phyloP scores from a whole-genome alignment of 2,329 filamentous ascomycete species.

The Aspergillus vadensis region DNA sequence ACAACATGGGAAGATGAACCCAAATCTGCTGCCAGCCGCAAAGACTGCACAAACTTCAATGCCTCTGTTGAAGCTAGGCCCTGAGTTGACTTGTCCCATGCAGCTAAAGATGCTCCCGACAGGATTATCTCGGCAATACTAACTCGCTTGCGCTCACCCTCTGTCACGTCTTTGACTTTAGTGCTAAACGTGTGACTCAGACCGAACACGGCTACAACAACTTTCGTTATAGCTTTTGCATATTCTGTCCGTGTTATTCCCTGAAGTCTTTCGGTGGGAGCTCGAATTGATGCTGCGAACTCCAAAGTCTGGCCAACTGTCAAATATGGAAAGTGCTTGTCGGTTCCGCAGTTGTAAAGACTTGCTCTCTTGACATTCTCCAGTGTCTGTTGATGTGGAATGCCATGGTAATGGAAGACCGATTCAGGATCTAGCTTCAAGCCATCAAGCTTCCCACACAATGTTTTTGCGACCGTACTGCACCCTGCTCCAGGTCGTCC shows the following conservation, averaged over 20 bases:
- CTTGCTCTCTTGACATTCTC: not conserved
- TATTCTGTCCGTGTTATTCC: slow-evolving; percentile 39
- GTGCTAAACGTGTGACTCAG: slow-evolving; percentile 52
- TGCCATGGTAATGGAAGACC: not conserved
- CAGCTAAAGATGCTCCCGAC: slow-evolving; percentile 45
- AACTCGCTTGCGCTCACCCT: slow-evolving; percentile 62
- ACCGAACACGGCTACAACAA: slow-evolving; percentile 46
- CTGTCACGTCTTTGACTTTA: slow-evolving; percentile 60
- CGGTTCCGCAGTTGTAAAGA: slow-evolving; percentile 50
- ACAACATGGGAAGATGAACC: slow-evolving; percentile 50
- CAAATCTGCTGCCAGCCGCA: slow-evolving; percentile 51
- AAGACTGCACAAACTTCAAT: slow-evolving; percentile 54
- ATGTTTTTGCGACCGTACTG: not conserved
- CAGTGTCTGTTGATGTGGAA: not conserved
- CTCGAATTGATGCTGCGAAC: slow-evolving; percentile 71
- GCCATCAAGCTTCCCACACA: not conserved
- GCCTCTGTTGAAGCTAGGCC: slow-evolving; percentile 55
- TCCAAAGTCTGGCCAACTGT: slow-evolving; percentile 74
- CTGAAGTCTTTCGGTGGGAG: slow-evolving; percentile 36
- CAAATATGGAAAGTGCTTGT: slow-evolving; percentile 68
- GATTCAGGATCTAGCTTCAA: not conserved
- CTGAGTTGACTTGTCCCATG: slow-evolving; percentile 49
- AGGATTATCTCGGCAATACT: slow-evolving; percentile 58
- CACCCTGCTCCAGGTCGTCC: not conserved
- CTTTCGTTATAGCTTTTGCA: slow-evolving; percentile 44